Base-by-base conservation (phyloP, 768 basidiomycete genomes). In the Hirschioporus abietinus region DNA sequence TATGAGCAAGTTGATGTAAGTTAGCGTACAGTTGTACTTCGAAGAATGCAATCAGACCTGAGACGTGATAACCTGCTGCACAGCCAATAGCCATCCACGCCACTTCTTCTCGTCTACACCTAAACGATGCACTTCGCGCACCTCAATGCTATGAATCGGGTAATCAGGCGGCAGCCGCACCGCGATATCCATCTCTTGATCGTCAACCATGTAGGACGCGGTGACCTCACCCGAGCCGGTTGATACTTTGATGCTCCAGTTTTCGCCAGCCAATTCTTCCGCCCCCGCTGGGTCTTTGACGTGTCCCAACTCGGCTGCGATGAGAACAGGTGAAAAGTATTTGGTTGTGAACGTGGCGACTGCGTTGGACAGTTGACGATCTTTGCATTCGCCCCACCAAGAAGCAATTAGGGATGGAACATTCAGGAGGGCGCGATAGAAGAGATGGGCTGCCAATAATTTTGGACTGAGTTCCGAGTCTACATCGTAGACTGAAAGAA, bases 11-110 rank as follows among this genome's bases (percentile, higher is more conserved):
- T 61, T 66, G 42, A 18, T 26, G n/a, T 10, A 24, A 3, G 30
- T 30, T 59, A 35, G 42, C 42, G 3, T 5, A 1, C 42, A 5
- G 30, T 8, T 30, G 30, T 24, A 15, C 9, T 1, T 4, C 3
- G 18, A 61, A 15, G 15, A 12, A 15, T 24, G n/a, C 58, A 59
- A 63, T 78, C 87, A 65, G 70, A 95, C 96, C 77, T 96, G 90
- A 18, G 90, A 87, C 80, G 90, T 93, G 61, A 96, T 87, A 30
- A 90, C 88, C 78, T 96, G 95, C 74, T 96, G 94, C 36, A 98
- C 90, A 18, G 88, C 93, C 25, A 99, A 81, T 65, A 96, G 82
- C 97, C 96, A 99, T 0, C 91, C 90, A 69, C 95, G 82, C 96
- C 96, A 99, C 67, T 86, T 86, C 67, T 87, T 88, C 72, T 96